Evolutionary conservation across 2,329 filamentous ascomycete genomes (phyloP).

Genomic region (Aureobasidium lini): DNA sequence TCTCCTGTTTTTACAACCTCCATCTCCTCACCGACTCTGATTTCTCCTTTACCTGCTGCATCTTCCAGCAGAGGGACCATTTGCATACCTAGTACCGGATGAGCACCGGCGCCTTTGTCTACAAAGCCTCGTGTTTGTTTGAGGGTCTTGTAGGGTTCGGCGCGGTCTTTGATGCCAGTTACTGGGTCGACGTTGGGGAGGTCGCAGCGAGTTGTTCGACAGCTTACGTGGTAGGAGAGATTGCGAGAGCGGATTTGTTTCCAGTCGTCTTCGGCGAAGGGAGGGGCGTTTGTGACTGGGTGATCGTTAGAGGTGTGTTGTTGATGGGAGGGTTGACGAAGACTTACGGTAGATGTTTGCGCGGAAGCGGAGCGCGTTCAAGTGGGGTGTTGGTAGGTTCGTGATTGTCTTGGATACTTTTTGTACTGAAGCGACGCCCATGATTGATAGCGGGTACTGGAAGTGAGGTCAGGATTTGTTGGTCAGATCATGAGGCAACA

Average conservation of each 20-base stretch:
- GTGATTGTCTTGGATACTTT: constrained; percentile 43
- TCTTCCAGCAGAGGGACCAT: constrained; percentile 25
- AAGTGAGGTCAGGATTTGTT: constrained; percentile 28
- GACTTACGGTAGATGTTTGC: constrained; percentile 60
- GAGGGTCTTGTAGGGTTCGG: constrained; percentile 26
- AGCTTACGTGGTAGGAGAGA: constrained; percentile 46
- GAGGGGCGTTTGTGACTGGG: constrained; percentile 52
- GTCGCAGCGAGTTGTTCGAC: constrained; percentile 62
- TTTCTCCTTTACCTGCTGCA: constrained; percentile 30
- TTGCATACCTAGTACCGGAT: constrained; percentile 28
- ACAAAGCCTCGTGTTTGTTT: constrained; percentile 22
- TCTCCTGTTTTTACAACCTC: constrained; percentile 35
- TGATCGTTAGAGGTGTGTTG: background rate
- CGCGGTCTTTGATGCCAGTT: constrained; percentile 40
- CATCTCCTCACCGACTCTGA: constrained; percentile 26
- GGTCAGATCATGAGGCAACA: background rate
- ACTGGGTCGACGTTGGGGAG: constrained; percentile 62
- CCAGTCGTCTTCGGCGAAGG: constrained; percentile 67
- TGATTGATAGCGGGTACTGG: constrained; percentile 58
- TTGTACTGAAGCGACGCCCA: constrained; percentile 58
- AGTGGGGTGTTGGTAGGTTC: constrained; percentile 24
- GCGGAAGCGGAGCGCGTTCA: constrained; percentile 59
- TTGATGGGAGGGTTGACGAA: background rate
- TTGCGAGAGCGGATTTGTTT: constrained; percentile 49
- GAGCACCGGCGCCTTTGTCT: constrained; percentile 25